Base-by-base conservation (phyloP, 140 eudicot species). In the Anethum foeniculum region DNA sequence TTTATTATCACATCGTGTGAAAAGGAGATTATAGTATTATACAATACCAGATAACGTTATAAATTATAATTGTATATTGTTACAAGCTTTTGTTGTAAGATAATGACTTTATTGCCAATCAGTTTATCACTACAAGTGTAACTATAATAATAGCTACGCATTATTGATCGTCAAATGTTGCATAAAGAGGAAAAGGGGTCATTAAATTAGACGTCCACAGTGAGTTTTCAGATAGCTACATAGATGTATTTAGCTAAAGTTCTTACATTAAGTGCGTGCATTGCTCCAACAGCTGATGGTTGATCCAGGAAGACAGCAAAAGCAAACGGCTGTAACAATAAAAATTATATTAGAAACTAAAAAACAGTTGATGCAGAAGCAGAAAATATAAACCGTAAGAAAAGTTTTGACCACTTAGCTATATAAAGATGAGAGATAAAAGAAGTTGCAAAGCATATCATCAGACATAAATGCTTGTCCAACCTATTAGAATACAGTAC, bases 231-330 rank as follows among this genome's bases (percentile, higher is more conserved):
- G 28, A 38, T 73, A 5, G 18, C 12, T 18, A 16, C 14, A 71
- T 7, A 2, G n/a, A 23, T 8, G 27, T 5, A n/a, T 73, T 43
- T 1, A 27, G 78, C 38, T n/a, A 27, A 75, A 18, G 60, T 76
- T 79, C 96, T 93, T 90, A 95, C 99, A 89, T 95, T 93, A 30
- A 95, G 68, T 15, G 91, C 91, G 69, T 95, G 98, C 87, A 90
- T 84, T 75, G 99, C 98, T 82, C 90, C 88, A 76, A 91, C 81
- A 28, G 99, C 98, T 71, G 98, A 92, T 73, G 81, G 96, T 81
- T 95, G 99, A 85, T 95, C 99, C 83, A 83, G 78, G 72, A 95
- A 95, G 51, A 91, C 91, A 16, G 97, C 99, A 86, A 95, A 95
- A 82, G 97, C 99, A 87, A 95, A 95, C 75, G 99, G 98, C 99